These are phyloP conservation scores for Colletotrichum sp. DNA, from an alignment of 2,329 filamentous ascomycete species.

Conservation along the genomic window DNA sequence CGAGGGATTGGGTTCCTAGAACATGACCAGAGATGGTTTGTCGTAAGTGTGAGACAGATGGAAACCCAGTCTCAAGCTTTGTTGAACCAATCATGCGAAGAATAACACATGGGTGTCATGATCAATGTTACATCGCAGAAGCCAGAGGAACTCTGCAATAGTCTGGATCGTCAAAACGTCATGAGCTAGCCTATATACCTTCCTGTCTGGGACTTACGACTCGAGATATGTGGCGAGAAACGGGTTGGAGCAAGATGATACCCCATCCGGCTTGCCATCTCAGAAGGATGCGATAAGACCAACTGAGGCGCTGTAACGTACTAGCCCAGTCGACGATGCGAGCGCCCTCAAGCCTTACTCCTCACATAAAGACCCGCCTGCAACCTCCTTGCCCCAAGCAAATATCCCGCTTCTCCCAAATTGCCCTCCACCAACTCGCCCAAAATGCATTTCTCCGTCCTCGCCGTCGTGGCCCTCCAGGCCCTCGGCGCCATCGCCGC, in stretches of 20 bases:
- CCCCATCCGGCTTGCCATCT: not conserved
- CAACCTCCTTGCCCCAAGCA: not conserved
- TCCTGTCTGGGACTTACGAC: not conserved
- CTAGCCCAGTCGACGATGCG: not conserved
- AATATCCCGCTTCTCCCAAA: not conserved
- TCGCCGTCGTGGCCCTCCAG: not conserved
- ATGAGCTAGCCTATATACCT: not conserved
- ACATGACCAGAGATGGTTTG: not conserved
- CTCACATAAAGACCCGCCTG: not conserved
- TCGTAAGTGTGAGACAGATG: not conserved
- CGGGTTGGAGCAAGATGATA: not conserved
- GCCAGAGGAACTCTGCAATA: not conserved
- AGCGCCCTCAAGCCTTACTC: not conserved
- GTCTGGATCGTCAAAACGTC: not conserved
- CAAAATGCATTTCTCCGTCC: constrained; percentile 1
- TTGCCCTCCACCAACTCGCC: not conserved
- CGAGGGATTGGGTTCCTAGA: not conserved
- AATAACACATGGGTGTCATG: fast-evolving
- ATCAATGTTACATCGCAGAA: not conserved
- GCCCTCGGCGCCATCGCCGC: constrained; percentile 8
- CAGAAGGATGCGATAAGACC: not conserved
- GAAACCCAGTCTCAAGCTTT: not conserved
- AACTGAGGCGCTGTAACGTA: fast-evolving
- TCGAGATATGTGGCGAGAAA: not conserved
- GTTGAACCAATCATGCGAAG: not conserved